Conservation (phyloP, 2,329 filamentous ascomycete species). For the Fusarium sp. region DNA sequence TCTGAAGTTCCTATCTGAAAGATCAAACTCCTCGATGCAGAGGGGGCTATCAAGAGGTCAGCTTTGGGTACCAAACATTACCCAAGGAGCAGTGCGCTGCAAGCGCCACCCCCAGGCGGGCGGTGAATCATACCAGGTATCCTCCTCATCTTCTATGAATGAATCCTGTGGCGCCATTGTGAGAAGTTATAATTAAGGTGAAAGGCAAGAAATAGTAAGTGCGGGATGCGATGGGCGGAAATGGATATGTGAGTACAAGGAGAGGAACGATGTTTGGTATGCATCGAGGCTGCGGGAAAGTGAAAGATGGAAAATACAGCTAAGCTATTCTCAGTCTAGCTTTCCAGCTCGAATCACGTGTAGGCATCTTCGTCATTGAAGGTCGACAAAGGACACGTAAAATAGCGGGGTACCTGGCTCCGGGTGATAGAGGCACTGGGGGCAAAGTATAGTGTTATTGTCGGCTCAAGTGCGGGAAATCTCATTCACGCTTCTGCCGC, state of each 20-base stretch:
- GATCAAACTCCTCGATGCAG: slow-evolving; percentile 98
- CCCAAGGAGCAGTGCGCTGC: slow-evolving; percentile 32
- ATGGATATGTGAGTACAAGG: slow-evolving; percentile 37
- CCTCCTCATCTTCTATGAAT: slow-evolving; percentile 77
- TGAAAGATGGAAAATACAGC: slow-evolving; percentile 42
- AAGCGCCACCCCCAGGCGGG: slow-evolving; percentile 9
- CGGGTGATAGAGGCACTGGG: not conserved
- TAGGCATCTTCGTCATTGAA: slow-evolving; percentile 6
- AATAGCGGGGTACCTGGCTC: slow-evolving; percentile 32
- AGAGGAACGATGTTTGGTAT: slow-evolving; percentile 40
- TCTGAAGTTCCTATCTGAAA: slow-evolving; percentile 95
- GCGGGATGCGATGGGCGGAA: slow-evolving; percentile 31
- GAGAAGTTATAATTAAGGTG: slow-evolving; percentile 38
- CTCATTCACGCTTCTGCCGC: slow-evolving; percentile 21
- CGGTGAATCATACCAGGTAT: slow-evolving; percentile 66
- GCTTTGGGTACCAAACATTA: slow-evolving; percentile 34
- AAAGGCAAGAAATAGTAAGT: slow-evolving; percentile 29
- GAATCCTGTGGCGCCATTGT: slow-evolving; percentile 74
- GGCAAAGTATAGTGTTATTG: slow-evolving; percentile 33
- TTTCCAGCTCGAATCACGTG: slow-evolving; percentile 35
- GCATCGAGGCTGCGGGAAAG: slow-evolving; percentile 44
- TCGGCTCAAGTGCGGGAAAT: slow-evolving; percentile 46
- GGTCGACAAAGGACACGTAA: not conserved
- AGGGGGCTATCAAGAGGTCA: slow-evolving; percentile 74
- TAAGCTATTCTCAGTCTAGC: slow-evolving; percentile 38